phyloP scores from a whole-genome alignment of 306 rosid species.

The Ormosia semicastrata region DNA sequence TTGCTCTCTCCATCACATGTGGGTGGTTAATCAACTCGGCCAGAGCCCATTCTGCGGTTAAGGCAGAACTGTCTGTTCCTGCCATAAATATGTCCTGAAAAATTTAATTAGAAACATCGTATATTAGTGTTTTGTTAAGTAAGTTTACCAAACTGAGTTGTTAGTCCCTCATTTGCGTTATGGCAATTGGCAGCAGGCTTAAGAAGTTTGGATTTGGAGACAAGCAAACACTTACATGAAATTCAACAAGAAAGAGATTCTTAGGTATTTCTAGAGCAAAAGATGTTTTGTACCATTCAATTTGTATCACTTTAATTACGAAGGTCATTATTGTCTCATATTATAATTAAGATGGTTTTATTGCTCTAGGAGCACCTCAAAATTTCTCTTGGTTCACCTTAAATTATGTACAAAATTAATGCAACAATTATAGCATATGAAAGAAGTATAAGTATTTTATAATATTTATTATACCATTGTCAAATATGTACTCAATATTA shows the following conservation, averaged over 20 bases:
- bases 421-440: not conserved
- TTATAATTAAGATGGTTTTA: too few species aligned
- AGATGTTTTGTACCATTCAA: too few species aligned
- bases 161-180: not conserved
- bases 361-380: too few species aligned
- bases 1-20: slow-evolving; percentile 54
- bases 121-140: not conserved
- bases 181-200: not conserved
- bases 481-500: too few species aligned
- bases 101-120: not conserved
- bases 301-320: too few species aligned
- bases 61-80: slow-evolving; percentile 66
- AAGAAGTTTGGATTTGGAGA: not conserved
- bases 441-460: too few species aligned
- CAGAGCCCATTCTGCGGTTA: slow-evolving; percentile 59
- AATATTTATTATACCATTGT: too few species aligned
- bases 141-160: not conserved
- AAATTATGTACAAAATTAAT: not conserved
- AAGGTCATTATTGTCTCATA: too few species aligned
- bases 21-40: slow-evolving; percentile 75
- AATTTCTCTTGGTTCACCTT: too few species aligned
- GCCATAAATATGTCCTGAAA: slow-evolving; percentile 57
- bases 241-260: not conserved
- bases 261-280: too few species aligned
- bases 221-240: not conserved